Evolutionary conservation across 208 protist genomes (phyloP), one percentile per base, ranked within the genome.

Genomic region (Trypanosoma boissoni): DNA sequence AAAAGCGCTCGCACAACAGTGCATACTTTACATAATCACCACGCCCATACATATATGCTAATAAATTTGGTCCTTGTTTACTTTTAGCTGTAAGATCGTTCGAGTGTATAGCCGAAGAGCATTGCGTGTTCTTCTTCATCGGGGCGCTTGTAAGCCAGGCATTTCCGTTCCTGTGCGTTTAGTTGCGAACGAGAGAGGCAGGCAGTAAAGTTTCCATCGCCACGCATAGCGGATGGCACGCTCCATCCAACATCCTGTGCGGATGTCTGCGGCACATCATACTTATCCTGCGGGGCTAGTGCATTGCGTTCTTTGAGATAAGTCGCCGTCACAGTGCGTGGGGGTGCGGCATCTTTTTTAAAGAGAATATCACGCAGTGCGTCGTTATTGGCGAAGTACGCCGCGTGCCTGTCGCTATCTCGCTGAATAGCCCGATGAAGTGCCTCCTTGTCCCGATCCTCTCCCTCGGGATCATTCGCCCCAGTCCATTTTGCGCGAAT

Each of bases 111-210:
- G 8, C 82, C 82, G 27, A 86, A 67, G 10, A 85, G 46, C 18
- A 56, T 36, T 10, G 82, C 78, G 43, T 86, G 78, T 10, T 89
- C 82, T 0, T 73, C 68, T 44, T 89, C 82, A 31, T 86, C 82
- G 1, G 75, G 72, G 43, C 78, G 69, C 39, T 64, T 79, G 46
- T 80, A 88, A 16, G 73, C 68, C 28, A 43, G 18, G 4, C 24
- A 23, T 14, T 3, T 37, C 42, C 34, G 39, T 16, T 36, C 16
- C 26, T 36, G 39, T 20, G 20, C 37, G 6, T 27, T 28, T 9
- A 32, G 36, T 8, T n/a, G 56, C 27, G 51, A 45, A 5, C 52
- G 20, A 3, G 49, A 48, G 7, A 37, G 66, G 7, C 42, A 43
- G 12, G 37, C 43, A 12, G 45, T 36, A 20, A 61, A 39, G 2